phyloP scores from a whole-genome alignment of 331 rosid species.

The Rhamnella rubrinervis region DNA sequence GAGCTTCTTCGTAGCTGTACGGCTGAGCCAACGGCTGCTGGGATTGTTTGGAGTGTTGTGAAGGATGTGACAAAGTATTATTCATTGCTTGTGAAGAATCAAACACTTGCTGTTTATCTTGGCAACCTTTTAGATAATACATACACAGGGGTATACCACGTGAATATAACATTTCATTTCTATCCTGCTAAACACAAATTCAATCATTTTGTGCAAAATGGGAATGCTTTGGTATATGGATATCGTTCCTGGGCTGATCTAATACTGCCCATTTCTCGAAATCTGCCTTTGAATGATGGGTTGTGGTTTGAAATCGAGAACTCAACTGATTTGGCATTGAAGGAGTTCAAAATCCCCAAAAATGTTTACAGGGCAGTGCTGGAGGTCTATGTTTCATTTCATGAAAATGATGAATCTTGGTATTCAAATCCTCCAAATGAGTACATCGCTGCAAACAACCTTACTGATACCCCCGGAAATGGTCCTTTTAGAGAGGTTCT shows the following conservation, averaged over 20 bases:
- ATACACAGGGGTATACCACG: conserved; percentile 70
- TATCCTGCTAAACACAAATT: conserved; percentile 31
- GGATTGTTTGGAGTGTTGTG: conserved; percentile 61
- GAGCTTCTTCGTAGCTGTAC: conserved; percentile 74
- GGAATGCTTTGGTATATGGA: conserved; percentile 14
- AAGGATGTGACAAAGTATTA: conserved; percentile 67
- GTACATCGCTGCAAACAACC: conserved; percentile 50
- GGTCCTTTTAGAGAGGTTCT: conserved; percentile 69
- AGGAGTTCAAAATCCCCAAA: conserved; percentile 53
- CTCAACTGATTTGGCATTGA: conserved; percentile 39
- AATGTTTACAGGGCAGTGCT: conserved; percentile 70
- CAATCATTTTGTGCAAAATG: not conserved
- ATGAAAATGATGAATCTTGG: conserved; percentile 76
- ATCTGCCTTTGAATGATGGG: conserved; percentile 52
- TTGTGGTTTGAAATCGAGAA: conserved; percentile 60
- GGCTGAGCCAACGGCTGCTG: conserved; percentile 59
- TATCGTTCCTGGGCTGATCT: conserved; percentile 48
- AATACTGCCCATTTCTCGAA: conserved; percentile 58
- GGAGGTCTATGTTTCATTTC: conserved; percentile 74
- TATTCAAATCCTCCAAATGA: conserved; percentile 55
- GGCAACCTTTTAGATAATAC: conserved; percentile 50
- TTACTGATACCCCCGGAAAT: conserved; percentile 44
- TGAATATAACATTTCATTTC: conserved; percentile 47
- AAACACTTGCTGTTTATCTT: conserved; percentile 57
- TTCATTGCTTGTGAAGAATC: conserved; percentile 41